Base-by-base conservation (phyloP, 2,329 filamentous ascomycete species). In the Coniochaeta sp. region DNA sequence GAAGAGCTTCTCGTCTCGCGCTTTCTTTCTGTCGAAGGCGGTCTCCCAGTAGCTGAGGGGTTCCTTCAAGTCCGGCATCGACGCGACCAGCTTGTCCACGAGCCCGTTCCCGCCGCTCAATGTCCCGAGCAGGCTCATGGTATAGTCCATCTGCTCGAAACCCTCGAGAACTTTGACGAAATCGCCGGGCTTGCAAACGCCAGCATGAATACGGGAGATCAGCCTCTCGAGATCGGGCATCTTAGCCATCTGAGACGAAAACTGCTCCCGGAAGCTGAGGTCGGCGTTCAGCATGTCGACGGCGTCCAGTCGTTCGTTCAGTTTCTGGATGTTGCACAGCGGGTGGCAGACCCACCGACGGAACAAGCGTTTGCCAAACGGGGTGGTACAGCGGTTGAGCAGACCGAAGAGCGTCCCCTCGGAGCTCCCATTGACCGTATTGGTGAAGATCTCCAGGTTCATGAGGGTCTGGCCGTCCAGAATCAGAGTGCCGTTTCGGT, bases 271-370 rank as follows among this genome's bases (percentile, higher is more conserved):
- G 26, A 95, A 76, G 22, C 78, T 83, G 1, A 81, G 78, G 64
- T 97, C 90, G 1, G 87, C 85, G 60, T 96, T 96, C 38, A 99
- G 75, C 62, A 92, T 85, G 62, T 97, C 94, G 4, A 99, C 91
- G 5, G 94, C 94, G 70, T 99, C 91, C 10, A 99, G 75, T 6
- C 94, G 83, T 57, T 95, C 91, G 61, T 97, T 96, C 73, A 99
- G 96, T 64, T 87, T 91, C 32, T 77, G 72, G 6, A 89, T 85
- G 68, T 96, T 87, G 65, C 91, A 90, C 13, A 99, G 76, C 2
- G 94, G 94, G 67, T 99, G 94, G 62, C 92, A 97, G 3, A 99
- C 87, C 94, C 94, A 99, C 66, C 96, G 91, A 51, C 91, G 87
- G 67, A 99, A 91, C 67, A 96, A 83, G 10, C 94, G 87, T 71